A percentile compares a stretch with the other conserved stretches of the same genome.
Conservation (phyloP, 768 basidiomycete genomes). For the Mycena sanguinolenta region DNA sequence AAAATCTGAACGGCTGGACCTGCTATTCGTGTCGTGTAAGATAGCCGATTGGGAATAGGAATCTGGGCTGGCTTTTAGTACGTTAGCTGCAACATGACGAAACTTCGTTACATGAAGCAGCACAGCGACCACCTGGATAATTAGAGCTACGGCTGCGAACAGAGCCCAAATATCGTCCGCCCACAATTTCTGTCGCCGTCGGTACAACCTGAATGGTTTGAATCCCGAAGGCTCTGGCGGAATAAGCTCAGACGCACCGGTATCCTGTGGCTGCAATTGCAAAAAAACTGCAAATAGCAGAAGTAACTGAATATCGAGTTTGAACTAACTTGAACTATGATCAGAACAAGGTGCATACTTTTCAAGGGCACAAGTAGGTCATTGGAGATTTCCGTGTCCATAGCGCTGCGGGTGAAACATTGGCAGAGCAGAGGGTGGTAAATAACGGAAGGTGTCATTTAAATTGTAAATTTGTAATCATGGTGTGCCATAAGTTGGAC, state of each 20-base stretch:
- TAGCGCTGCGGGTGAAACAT: not conserved
- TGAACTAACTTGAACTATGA: not conserved
- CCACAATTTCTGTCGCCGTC: not conserved
- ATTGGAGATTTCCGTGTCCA: conserved; percentile 5
- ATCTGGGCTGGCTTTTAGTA: conserved; percentile 15
- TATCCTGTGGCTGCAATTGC: conserved; percentile 1
- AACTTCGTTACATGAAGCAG: conserved; percentile 9
- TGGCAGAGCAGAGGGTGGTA: not conserved
- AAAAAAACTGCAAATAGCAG: conserved; percentile 8
- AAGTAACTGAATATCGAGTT: not conserved
- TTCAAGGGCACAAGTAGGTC: conserved; percentile 18
- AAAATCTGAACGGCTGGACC: conserved; percentile 2
- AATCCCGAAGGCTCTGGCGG: not conserved
- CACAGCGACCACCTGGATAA: conserved; percentile 12
- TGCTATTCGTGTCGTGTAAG: conserved; percentile 25
- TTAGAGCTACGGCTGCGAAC: not conserved
- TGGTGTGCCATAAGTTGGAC: too few relatives aligned
- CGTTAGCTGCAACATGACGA: not conserved
- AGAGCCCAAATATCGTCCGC: conserved; percentile 11
- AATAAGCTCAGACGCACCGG: not conserved
- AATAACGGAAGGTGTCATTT: too few relatives aligned
- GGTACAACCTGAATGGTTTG: not conserved
- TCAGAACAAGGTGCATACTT: not conserved
- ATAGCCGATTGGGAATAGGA: conserved; percentile 22
- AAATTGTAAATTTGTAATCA: too few relatives aligned